Conservation (phyloP, 2,329 filamentous ascomycete genomes). For the Curvularia sp. region DNA sequence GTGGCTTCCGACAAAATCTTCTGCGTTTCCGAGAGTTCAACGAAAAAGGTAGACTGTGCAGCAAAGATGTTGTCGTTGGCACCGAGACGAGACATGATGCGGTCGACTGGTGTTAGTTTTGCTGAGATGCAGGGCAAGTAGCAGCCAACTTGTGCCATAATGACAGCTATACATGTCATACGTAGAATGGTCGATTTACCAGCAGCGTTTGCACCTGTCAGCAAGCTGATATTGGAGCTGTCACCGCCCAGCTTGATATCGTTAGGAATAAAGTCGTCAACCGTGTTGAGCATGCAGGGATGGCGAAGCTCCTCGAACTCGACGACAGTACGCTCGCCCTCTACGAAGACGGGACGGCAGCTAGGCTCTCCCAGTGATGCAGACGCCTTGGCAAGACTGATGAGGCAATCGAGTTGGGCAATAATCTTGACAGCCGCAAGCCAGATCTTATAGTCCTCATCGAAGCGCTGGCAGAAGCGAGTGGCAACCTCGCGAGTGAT, state of each 20-base stretch:
- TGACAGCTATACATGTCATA: conserved; percentile 96
- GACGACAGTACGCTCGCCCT: conserved; percentile 83
- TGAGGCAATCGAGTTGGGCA: conserved; percentile 91
- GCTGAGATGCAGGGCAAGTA: conserved; percentile 86
- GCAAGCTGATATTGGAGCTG: conserved; percentile 81
- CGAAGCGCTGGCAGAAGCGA: conserved; percentile 86
- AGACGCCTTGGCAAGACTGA: conserved; percentile 90
- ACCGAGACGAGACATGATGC: conserved; percentile 97
- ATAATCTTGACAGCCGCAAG: conserved; percentile 87
- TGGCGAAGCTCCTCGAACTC: conserved; percentile 93
- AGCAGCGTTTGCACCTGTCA: conserved; percentile 95
- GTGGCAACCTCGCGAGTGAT: conserved; percentile 85
- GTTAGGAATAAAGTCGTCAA: conserved; percentile 96
- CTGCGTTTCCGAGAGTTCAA: conserved; percentile 95
- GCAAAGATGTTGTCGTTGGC: conserved; percentile 99
- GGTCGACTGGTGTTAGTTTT: conserved; percentile 85
- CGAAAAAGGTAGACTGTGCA: conserved; percentile 96
- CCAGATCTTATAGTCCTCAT: conserved; percentile 85
- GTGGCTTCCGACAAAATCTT: conserved; percentile 97
- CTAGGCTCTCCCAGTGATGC: conserved; percentile 82
- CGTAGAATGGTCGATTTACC: conserved; percentile 95
- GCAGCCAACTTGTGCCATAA: conserved; percentile 96
- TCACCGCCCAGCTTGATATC: conserved; percentile 86
- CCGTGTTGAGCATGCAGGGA: conserved; percentile 88
- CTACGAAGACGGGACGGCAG: conserved; percentile 86